Evolutionary conservation across 768 basidiomycete species (phyloP).

Genomic region (Dioszegia hungarica): DNA sequence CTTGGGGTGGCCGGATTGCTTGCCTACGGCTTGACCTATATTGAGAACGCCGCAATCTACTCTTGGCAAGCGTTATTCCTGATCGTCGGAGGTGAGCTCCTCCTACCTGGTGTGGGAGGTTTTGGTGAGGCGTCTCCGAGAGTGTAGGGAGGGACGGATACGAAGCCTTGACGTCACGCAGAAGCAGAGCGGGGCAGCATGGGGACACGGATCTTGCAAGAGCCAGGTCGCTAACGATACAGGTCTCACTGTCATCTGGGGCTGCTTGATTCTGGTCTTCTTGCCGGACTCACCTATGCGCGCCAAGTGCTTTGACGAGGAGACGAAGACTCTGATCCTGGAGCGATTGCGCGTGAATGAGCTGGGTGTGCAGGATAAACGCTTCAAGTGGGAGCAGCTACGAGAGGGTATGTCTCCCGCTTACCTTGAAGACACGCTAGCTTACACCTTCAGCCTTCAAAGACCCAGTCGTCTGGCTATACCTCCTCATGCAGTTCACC

Average conservation of each 20-base stretch:
- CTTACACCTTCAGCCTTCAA: constrained; percentile 44
- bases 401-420: constrained; percentile 46
- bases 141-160: too few relatives aligned
- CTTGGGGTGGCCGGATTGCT: constrained; percentile 53
- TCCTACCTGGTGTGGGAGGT: too few relatives aligned
- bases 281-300: constrained; percentile 50
- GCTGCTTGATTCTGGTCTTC: constrained; percentile 55
- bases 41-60: constrained; percentile 51
- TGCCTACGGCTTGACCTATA: constrained; percentile 55
- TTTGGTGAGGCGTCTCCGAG: too few relatives aligned
- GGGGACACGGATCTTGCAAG: neutral
- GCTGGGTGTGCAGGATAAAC: constrained; percentile 56
- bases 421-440: neutral
- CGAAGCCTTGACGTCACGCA: too few relatives aligned
- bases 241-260: constrained; percentile 55
- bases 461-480: constrained; percentile 55
- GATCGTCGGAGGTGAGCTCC: constrained; percentile 21
- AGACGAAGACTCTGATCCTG: constrained; percentile 55
- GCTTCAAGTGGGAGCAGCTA: constrained; percentile 52
- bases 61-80: constrained; percentile 53
- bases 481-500: constrained; percentile 54
- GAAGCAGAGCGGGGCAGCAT: too few relatives aligned
- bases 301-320: constrained; percentile 52
- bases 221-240: neutral
- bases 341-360: constrained; percentile 57